Base-by-base conservation (phyloP, 306 rosid species). In the Cucurbita ficifolia region DNA sequence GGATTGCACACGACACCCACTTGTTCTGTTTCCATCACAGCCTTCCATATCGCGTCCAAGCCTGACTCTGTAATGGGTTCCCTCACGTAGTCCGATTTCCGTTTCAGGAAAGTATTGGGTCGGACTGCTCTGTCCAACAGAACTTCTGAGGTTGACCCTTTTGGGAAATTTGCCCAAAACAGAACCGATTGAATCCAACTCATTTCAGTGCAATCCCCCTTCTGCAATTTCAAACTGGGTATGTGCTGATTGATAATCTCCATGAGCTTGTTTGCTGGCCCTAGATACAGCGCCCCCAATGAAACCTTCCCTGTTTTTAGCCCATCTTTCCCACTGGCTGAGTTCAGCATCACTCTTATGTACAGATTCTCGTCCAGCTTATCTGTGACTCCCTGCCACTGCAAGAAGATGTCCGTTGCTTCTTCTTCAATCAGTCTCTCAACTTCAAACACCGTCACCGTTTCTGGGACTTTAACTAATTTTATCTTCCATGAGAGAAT, bases 61-160 rank as follows among this genome's bases (percentile, higher is more conserved):
- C 62, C 88, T 6, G 56, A 9, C 53, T 29, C 75, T 19, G 86
- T 35, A 49, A 85, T 77, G 5, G 76, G 74, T 13, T 77, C 17
- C 56, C 78, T 73, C 51, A 85, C 74, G 21, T 80, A 82, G 9
- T 82, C 83, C 0, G 84, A 78, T 35, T 78, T 85, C 0, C 57
- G 10, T 42, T 82, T 85, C 22, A 24, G 18, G 21, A 29, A 29
- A 29, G 33, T 29, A 29, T 29, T 29, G 33, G 33, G 33, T 29
- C 33, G 33, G 33, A 29, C 33, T 2, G 33, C 33, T 29, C 33
- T 29, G 33, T 29, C 33, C 33, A 29, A 2, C 48, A 84, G 38
- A 35, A 22, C 80, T 9, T 85, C 83, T 13, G 36, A 35, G 2
- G 76, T 2, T 0, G 81, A 43, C 7, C 60, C 82, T 11, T 5